Percentiles rank a stretch among this genome's conserved stretches.
phyloP scores from a whole-genome alignment of 2,329 filamentous ascomycete genomes.

The Fusarium liriodendri region DNA sequence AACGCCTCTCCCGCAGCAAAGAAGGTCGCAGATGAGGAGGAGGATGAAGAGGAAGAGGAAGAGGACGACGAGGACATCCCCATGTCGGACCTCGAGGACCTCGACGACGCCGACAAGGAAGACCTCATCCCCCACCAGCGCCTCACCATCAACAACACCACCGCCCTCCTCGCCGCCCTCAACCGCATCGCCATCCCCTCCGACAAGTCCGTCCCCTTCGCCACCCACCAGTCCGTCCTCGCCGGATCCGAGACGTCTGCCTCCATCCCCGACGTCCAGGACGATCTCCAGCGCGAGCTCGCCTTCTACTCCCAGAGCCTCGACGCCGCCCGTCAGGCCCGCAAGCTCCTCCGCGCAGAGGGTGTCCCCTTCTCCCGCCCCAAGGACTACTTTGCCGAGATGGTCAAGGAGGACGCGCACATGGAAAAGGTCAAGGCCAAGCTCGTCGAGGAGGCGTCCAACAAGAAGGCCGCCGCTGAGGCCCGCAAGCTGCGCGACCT shows the following conservation, averaged over 20 bases:
- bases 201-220: slow-evolving; percentile 78
- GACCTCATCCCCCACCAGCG: slow-evolving; percentile 91
- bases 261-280: slow-evolving; percentile 83
- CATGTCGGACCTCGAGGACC: slow-evolving; percentile 85
- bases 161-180: slow-evolving; percentile 83
- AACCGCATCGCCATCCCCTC: slow-evolving; percentile 80
- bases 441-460: slow-evolving; percentile 89
- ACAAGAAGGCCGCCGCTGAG: slow-evolving; percentile 92
- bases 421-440: slow-evolving; percentile 98
- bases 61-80: slow-evolving; percentile 90
- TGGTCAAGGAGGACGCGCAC: slow-evolving; percentile 98
- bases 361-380: slow-evolving; percentile 88
- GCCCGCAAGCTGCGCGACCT: slow-evolving; percentile 92
- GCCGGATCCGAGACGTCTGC: slow-evolving; percentile 72
- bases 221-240: slow-evolving; percentile 82
- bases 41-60: slow-evolving; percentile 72
- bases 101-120: slow-evolving; percentile 82
- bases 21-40: slow-evolving; percentile 50
- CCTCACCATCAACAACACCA: slow-evolving; percentile 96
- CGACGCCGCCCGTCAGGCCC: slow-evolving; percentile 79
- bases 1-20: slow-evolving; percentile 55
- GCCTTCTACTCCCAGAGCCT: slow-evolving; percentile 93
- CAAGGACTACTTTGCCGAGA: slow-evolving; percentile 97
- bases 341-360: slow-evolving; percentile 81
- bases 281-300: slow-evolving; percentile 92